These are phyloP conservation scores for Byssothecium circinans DNA, from an alignment of 2,329 filamentous ascomycete genomes.

Conservation along the genomic window DNA sequence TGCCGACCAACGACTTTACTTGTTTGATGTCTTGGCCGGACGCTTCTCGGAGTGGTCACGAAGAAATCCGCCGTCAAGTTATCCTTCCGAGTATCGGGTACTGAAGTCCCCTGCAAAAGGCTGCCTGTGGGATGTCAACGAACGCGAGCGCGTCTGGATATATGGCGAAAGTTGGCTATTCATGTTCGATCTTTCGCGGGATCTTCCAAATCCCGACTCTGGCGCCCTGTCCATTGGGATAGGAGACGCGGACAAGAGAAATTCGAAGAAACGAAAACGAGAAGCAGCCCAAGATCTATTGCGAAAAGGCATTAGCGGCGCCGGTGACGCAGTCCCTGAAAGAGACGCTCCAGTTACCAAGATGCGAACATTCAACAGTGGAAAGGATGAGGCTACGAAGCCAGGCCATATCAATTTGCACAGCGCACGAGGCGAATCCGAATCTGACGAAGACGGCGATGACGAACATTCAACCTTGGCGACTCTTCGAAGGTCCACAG, in stretches of 20 bases:
- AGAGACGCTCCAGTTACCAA: conserved; percentile 51
- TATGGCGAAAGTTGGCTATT: conserved; percentile 85
- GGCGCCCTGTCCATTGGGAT: conserved; percentile 12
- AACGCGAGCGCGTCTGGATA: conserved; percentile 69
- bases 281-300: conserved; percentile 8
- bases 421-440: conserved; percentile 18
- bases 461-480: conserved; percentile 33
- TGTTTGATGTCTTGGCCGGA: conserved; percentile 78
- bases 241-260: conserved; percentile 23
- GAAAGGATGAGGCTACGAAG: conserved; percentile 32
- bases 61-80: conserved; percentile 72
- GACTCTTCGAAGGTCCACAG: conserved; percentile 27
- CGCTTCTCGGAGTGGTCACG: conserved; percentile 82
- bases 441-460: conserved; percentile 39
- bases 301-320: conserved; percentile 52
- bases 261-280: conserved; percentile 33
- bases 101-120: conserved; percentile 82
- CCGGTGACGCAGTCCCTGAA: conserved; percentile 56
- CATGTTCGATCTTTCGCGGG: conserved; percentile 83
- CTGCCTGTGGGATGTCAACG: conserved; percentile 74
- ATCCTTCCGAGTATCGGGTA: conserved; percentile 73
- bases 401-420: conserved; percentile 34
- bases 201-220: conserved; percentile 53
- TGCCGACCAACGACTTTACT: conserved; percentile 67
- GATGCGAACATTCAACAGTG: conserved; percentile 51